phyloP scores from a whole-genome alignment of 192 early-diverging fungal species.

The Coemansia sp. region DNA sequence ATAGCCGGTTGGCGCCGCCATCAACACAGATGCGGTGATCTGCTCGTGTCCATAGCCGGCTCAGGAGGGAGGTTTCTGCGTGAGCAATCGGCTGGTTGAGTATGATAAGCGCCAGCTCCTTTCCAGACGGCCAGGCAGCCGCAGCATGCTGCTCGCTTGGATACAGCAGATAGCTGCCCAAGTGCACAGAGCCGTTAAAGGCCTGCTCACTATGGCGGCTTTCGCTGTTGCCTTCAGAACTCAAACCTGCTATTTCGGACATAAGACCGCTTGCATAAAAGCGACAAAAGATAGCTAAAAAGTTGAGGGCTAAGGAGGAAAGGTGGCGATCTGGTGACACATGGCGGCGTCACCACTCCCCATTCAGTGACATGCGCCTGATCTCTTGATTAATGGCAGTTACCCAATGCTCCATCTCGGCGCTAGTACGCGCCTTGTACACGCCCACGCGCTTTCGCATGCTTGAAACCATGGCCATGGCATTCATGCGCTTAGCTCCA shows the following conservation, averaged over 20 bases:
- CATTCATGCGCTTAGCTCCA: conserved; percentile 14
- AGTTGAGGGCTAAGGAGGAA: not conserved
- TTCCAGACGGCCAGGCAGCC: conserved; percentile 12
- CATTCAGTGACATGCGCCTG: conserved; percentile 38
- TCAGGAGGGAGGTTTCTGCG: conserved; percentile 24
- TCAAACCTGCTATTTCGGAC: not conserved
- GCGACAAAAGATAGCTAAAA: not conserved
- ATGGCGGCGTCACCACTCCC: conserved; percentile 24
- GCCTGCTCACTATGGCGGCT: not conserved
- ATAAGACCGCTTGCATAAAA: not conserved
- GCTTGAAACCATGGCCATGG: conserved; percentile 25
- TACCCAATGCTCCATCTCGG: conserved; percentile 57
- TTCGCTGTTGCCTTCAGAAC: not conserved
- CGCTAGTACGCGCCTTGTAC: conserved; percentile 44
- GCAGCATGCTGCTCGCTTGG: conserved; percentile 3
- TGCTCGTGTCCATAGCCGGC: conserved; percentile 44
- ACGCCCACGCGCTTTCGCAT: conserved; percentile 40
- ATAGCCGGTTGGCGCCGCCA: conserved; percentile 87
- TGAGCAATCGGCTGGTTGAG: conserved; percentile 70
- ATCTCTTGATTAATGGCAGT: conserved; percentile 55
- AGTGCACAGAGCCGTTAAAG: conserved; percentile 5
- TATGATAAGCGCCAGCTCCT: conserved; percentile 61
- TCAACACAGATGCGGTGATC: conserved; percentile 72
- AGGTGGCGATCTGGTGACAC: not conserved
- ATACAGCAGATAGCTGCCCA: conserved; percentile 31